Percentiles rank a stretch among this genome's conserved stretches.
Conservation (phyloP, 805 yeast genomes). For the Candida gorgasii region DNA sequence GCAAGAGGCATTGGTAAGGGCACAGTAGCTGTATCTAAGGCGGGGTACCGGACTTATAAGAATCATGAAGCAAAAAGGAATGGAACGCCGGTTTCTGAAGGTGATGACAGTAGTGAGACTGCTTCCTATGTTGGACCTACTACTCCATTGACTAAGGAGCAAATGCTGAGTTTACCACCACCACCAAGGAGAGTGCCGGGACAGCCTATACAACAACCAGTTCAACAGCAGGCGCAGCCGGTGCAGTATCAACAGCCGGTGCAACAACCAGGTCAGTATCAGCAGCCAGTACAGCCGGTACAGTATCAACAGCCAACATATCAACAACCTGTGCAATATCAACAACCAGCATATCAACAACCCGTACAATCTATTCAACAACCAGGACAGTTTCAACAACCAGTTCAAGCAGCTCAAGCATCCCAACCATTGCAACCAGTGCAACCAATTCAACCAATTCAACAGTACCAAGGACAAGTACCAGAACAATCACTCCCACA, state of each 20-base stretch:
- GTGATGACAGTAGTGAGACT: not conserved
- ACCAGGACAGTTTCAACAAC: constrained; percentile 16
- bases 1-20: constrained; percentile 54
- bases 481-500: too few relatives aligned
- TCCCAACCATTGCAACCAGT: too few relatives aligned
- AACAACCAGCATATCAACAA: not conserved
- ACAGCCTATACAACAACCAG: constrained; percentile 6
- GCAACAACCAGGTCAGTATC: constrained; percentile 10
- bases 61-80: constrained; percentile 33
- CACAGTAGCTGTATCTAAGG: constrained; percentile 48
- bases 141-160: constrained; percentile 19
- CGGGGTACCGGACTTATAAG: constrained; percentile 53
- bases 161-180: constrained; percentile 20
- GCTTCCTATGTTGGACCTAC: constrained; percentile 4
- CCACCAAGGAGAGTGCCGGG: constrained; percentile 38
- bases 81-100: constrained; percentile 14
- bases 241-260: constrained; percentile 4
- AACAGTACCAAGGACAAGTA: too few relatives aligned
- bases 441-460: too few relatives aligned
- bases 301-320: constrained; percentile 14
- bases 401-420: too few relatives aligned
- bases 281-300: constrained; percentile 3
- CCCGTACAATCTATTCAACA: constrained; percentile 8
- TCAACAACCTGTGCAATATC: constrained; percentile 11
- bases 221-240: constrained; percentile 14